Base-by-base conservation (phyloP, 1,284 basidiomycete species). In the Malassezia arunalokei region DNA sequence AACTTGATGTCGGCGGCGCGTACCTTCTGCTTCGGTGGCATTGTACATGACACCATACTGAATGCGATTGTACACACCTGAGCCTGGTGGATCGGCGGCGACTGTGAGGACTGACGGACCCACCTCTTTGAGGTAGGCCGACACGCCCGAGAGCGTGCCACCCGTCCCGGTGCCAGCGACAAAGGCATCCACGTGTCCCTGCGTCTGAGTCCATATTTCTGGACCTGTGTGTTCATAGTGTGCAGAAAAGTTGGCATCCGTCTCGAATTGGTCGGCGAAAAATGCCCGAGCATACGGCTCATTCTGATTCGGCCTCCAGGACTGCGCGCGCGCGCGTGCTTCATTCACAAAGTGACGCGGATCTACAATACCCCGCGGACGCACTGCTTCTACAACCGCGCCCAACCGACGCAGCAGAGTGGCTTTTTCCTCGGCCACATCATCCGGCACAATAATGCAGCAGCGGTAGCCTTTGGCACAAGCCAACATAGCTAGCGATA, bases 161-260 rank as follows among this genome's bases (percentile, higher is more conserved):
- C 94, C 94, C 0, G 92, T 98, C 79, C 88, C 89, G 55, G 91
- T 90, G 1, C 94, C 94, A n/a, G 85, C 83, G 28, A 99, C 84
- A 67, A 96, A 96, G 3, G 85, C 89, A 65, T 86, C 80, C 1
- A 95, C 63, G 20, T 77, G 75, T 1, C 90, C 90, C 59, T 82
- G 84, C 0, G 87, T 90, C 70, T 98, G 94, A 45, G 83, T 78
- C 83, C 90, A 89, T 37, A 98, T 89, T 75, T 99, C 94, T 0
- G 90, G 90, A 0, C 88, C 94, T 0, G 92, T 98, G 1, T 87
- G 86, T 33, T 82, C 76, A 64, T 82, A 88, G 72, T 98, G 94
- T 0, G 92, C 90, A 56, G 83, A 78, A 70, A 83, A 89, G 68
- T 98, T 96, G 66, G 85, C 87, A 57, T 78, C 78, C 73, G 91